Percentiles rank a stretch among this genome's conserved stretches.
Evolutionary conservation across 2,329 filamentous ascomycete species (phyloP).

Genomic region (Trichophaea hybrida): DNA sequence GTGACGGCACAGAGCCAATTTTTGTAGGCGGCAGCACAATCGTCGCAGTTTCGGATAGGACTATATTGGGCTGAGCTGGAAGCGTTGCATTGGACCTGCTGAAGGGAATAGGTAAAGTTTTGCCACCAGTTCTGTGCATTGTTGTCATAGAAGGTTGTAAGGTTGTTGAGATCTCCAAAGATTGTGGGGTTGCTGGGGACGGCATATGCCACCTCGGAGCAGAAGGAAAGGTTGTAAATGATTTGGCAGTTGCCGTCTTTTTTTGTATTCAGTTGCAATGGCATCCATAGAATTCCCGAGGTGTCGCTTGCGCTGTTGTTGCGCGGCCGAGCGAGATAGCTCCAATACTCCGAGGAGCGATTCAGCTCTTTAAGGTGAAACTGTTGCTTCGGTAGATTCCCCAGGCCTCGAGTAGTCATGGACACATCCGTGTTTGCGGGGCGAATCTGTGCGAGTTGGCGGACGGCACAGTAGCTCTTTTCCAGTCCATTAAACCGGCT

Average conservation of each 20-base stretch:
- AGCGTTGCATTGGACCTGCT: conserved; percentile 67
- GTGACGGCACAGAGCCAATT: conserved; percentile 87
- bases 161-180: conserved; percentile 44
- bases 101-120: conserved; percentile 67
- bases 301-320: conserved; percentile 40
- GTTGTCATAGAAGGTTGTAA: conserved; percentile 64
- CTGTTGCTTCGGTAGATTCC: conserved; percentile 64
- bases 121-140: conserved; percentile 54
- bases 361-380: conserved; percentile 72
- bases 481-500: conserved; percentile 52
- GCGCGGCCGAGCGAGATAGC: conserved; percentile 51
- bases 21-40: conserved; percentile 75
- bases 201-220: conserved; percentile 74
- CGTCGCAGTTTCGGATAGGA: conserved; percentile 56
- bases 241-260: conserved; percentile 69
- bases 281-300: conserved; percentile 18
- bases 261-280: conserved; percentile 16
- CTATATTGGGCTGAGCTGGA: conserved; percentile 65
- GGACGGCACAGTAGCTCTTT: conserved; percentile 70
- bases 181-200: conserved; percentile 64
- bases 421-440: conserved; percentile 44
- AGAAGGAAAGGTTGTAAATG: conserved; percentile 77
- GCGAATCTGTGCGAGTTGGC: conserved; percentile 48
- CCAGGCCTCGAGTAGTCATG: conserved; percentile 54
- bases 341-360: conserved; percentile 54